A percentile compares a stretch with the other conserved stretches of the same genome.
Conservation (phyloP, 106 monocot species). For the Dendrobium huoshanense region DNA sequence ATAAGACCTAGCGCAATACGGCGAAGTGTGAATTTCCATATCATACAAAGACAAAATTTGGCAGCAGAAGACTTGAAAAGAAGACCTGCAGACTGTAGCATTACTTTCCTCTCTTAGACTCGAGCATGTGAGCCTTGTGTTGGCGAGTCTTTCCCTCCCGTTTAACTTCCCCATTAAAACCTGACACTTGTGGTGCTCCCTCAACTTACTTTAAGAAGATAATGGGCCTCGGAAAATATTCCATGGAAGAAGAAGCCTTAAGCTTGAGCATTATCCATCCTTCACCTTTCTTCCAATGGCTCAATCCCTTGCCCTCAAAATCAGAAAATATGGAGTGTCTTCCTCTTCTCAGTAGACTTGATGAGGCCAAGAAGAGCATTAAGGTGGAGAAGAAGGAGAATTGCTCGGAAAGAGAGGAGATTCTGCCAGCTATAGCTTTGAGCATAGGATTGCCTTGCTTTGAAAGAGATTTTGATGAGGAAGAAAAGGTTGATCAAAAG, state of each 20-base stretch:
- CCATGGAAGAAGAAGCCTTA: neutral
- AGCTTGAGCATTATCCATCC: neutral
- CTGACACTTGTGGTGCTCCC: neutral
- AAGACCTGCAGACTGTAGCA: neutral
- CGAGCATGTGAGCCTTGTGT: neutral
- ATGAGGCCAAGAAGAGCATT: conserved; percentile 18
- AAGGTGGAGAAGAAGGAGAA: conserved; percentile 8
- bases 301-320: neutral
- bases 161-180: neutral
- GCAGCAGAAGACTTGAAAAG: neutral
- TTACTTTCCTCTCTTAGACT: neutral
- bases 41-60: neutral
- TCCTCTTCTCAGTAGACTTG: conserved; percentile 42
- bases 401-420: neutral
- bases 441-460: conserved; percentile 35
- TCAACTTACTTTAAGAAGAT: neutral
- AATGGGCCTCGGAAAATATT: neutral
- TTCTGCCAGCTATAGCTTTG: conserved; percentile 17
- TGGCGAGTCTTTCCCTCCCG: neutral
- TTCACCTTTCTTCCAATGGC: neutral
- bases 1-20: too few relatives aligned
- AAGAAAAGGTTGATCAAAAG: too few relatives aligned
- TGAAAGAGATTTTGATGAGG: neutral
- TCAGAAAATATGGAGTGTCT: conserved; percentile 15
- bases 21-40: too few relatives aligned